Evolutionary conservation across 208 protist genomes (phyloP).

Genomic region (Leishmania aethiopica): DNA sequence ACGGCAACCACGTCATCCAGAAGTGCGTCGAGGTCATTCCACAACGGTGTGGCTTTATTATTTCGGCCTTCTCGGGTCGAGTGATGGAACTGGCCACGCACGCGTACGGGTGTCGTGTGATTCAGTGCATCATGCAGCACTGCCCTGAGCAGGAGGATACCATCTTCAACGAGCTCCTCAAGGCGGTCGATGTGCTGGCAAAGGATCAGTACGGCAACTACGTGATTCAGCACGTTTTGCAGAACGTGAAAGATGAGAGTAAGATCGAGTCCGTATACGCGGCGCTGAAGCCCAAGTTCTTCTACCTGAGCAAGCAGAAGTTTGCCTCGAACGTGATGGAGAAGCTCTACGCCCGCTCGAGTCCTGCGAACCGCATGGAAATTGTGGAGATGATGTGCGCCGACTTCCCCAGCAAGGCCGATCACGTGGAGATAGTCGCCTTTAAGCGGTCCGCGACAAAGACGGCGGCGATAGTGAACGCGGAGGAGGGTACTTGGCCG

Average conservation of each 20-base stretch:
- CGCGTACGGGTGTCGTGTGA: conserved; percentile 99
- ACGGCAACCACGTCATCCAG: conserved; percentile 99
- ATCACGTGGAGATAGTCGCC: conserved; percentile 58
- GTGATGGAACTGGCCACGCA: conserved; percentile 97
- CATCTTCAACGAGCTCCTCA: conserved; percentile 95
- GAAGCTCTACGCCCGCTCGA: conserved; percentile 93
- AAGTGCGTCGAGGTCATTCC: conserved; percentile 98
- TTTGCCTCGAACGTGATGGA: conserved; percentile 99
- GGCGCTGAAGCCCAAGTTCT: conserved; percentile 79
- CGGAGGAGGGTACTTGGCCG: conserved; percentile 39
- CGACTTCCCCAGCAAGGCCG: conserved; percentile 34
- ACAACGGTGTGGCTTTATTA: conserved; percentile 95
- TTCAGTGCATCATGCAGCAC: conserved; percentile 98
- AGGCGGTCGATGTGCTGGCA: conserved; percentile 82
- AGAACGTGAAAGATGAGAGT: conserved; percentile 87
- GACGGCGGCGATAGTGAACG: conserved; percentile 65
- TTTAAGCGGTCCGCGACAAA: conserved; percentile 59
- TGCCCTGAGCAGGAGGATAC: conserved; percentile 88
- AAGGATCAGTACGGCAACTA: conserved; percentile 99
- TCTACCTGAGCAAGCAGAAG: conserved; percentile 95
- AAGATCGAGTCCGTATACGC: conserved; percentile 85
- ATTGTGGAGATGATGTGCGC: conserved; percentile 92
- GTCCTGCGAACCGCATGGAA: conserved; percentile 64
- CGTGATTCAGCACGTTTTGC: conserved; percentile 98
- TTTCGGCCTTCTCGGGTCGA: conserved; percentile 95